Evolutionary conservation across 2,329 filamentous ascomycete species (phyloP).

Genomic region (Pezicula neosporulosa): DNA sequence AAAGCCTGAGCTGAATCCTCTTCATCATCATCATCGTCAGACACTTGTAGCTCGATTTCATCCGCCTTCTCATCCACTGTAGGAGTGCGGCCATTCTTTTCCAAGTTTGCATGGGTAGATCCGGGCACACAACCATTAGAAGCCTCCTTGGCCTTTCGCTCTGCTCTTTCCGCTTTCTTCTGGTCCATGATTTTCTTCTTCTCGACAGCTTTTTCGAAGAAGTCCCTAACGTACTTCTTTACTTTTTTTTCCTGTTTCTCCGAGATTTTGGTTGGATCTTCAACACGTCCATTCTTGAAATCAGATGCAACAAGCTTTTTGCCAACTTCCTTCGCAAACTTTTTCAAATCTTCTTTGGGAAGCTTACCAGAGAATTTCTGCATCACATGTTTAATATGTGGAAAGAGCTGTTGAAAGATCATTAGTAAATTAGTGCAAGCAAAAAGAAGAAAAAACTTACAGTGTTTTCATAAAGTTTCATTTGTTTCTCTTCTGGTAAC

Average conservation of each 20-base stretch:
- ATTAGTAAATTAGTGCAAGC: neutral
- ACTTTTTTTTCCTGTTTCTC: constrained; percentile 79
- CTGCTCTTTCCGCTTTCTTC: constrained; percentile 51
- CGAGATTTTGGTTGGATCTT: constrained; percentile 73
- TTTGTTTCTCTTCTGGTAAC: constrained; percentile 77
- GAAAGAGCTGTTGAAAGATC: constrained; percentile 59
- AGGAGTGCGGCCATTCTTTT: constrained; percentile 30
- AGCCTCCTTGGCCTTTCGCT: constrained; percentile 14
- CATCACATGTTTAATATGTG: constrained; percentile 79
- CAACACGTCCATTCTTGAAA: constrained; percentile 84
- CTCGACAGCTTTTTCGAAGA: constrained; percentile 78
- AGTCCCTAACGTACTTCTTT: constrained; percentile 79
- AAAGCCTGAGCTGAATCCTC: constrained; percentile 39
- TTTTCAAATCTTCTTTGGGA: constrained; percentile 71
- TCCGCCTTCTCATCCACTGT: constrained; percentile 32
- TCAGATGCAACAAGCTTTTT: constrained; percentile 92
- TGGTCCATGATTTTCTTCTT: constrained; percentile 72
- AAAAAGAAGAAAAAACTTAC: constrained; percentile 49
- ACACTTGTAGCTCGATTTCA: constrained; percentile 35
- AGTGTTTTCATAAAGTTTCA: constrained; percentile 92
- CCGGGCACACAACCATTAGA: constrained; percentile 19
- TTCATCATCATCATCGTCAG: constrained; percentile 10
- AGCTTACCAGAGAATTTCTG: constrained; percentile 86
- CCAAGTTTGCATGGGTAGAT: constrained; percentile 10
- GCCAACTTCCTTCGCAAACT: constrained; percentile 62